Percentiles rank a stretch among this genome's conserved stretches.
Evolutionary conservation across 805 yeast genomes (phyloP).

Genomic region (Candida insectorum): DNA sequence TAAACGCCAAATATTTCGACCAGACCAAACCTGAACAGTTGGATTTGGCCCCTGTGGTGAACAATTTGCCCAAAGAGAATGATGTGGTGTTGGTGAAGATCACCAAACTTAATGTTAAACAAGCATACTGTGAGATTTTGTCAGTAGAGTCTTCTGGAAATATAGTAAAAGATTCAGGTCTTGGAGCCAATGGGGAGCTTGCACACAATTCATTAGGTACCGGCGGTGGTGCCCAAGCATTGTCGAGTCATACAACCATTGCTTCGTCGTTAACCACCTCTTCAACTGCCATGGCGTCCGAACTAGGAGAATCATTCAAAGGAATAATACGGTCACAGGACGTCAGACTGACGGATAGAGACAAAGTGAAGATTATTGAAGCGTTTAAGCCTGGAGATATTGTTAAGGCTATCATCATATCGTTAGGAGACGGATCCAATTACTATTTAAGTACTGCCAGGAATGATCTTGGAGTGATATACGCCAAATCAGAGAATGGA

Average conservation of each 20-base stretch:
- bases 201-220: slow-evolving; percentile 38
- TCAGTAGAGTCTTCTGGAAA: slow-evolving; percentile 61
- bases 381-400: slow-evolving; percentile 91
- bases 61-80: slow-evolving; percentile 73
- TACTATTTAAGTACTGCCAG: slow-evolving; percentile 87
- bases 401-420: slow-evolving; percentile 76
- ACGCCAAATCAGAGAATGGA: slow-evolving; percentile 71
- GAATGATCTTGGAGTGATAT: slow-evolving; percentile 90
- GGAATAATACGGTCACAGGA: slow-evolving; percentile 87
- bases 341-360: slow-evolving; percentile 87
- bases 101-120: slow-evolving; percentile 59
- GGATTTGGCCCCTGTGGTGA: slow-evolving; percentile 19
- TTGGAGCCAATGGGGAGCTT: slow-evolving; percentile 52
- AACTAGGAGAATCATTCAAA: slow-evolving; percentile 83
- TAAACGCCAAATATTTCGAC: slow-evolving; percentile 2
- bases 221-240: slow-evolving; percentile 54
- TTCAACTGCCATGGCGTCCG: slow-evolving; percentile 45
- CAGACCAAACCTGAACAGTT: slow-evolving; percentile 1
- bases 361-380: slow-evolving; percentile 72
- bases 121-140: slow-evolving; percentile 75
- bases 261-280: slow-evolving; percentile 41
- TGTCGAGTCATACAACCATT: slow-evolving; percentile 28
- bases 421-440: slow-evolving; percentile 91
- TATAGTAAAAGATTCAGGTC: slow-evolving; percentile 58
- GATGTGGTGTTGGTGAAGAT: slow-evolving; percentile 80